Evolutionary conservation across 768 basidiomycete genomes (phyloP), one percentile per base, ranked within the genome.

Genomic region (Lactarius hatsudake): DNA sequence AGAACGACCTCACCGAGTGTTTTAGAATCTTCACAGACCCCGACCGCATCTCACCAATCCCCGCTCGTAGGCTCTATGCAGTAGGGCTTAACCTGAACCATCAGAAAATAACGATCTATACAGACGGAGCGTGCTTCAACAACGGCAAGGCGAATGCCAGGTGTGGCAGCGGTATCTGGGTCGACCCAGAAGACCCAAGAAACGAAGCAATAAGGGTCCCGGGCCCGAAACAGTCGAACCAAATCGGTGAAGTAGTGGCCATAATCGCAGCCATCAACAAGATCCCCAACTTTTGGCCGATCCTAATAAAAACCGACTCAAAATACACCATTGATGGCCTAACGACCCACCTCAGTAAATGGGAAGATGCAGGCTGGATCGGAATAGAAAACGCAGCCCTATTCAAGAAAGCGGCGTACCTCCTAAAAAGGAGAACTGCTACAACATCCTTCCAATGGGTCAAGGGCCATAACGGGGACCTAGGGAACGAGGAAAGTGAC

Each of bases 11-110:
- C 3, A 13, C 42, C 7, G 59, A 45, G 1, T 62, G 48, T 34
- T 69, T 73, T 13, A 10, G 36, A 17, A 48, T 59, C 4, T 65
- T 38, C 36, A 32, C 10, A 18, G 17, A 57, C 36, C 59, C 28
- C 17, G 53, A 30, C 9, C n/a, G n/a, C 5, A 65, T 40, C 3
- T 36, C n/a, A 0, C 38, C 13, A 8, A 20, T 2, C 17, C 63
- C 32, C 10, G 61, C 45, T 0, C 3, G 9, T 2, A 30, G 28
- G 28, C 28, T 30, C 28, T 30, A 30, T 3, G 1, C 28, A 3
- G 28, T 30, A 30, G 28, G 28, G 28, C 28, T 30, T 2, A 30
- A 30, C 28, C 3, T 30, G 3, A 30, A 2, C 28, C 28, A 30
- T 3, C 28, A 30, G 28, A 30, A 30, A 30, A 30, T 30, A 30